Base-by-base conservation (phyloP, 2,329 filamentous ascomycete genomes). In the Exophiala oligosperma region DNA sequence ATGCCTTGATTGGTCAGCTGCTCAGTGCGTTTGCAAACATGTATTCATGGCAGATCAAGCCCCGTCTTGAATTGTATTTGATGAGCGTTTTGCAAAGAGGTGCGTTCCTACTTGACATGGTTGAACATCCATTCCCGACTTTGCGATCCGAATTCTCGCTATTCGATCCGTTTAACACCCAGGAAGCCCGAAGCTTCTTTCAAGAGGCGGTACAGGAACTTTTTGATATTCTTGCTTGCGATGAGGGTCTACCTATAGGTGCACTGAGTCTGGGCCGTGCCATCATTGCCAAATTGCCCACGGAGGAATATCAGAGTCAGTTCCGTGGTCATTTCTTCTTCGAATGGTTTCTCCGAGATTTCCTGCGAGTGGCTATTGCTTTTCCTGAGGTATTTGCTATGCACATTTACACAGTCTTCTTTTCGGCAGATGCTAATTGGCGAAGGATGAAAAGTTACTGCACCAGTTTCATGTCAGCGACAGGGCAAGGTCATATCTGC, bases 21-120 rank as follows among this genome's bases (percentile, higher is more conserved):
- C 81, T 99, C 51, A 92, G 94, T 72, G 87, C 91, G 56, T 97
- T 92, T 90, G 87, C 90, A 52, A 82, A 86, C 56, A 90, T 92
- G 82, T 86, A 90, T 62, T 88, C 92, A 73, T 97, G 93, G 92
- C 89, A 91, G 41, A 91, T 91, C 57, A 92, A 89, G 68, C 85
- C 88, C 65, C 94, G 92, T 64, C 86, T 99, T 80, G 92, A 97
- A 75, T 89, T 91, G 75, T 97, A 93, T 72, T 83, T 99, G 11
- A 94, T 96, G 90, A 90, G 94, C 71, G 91, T 95, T 60, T 83
- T 99, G 32, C 91, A 96, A 74, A 90, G 95, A 67, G 94, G 94
- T 65, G 89, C 92, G 40, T 97, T 97, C 70, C 80, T 97, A 57
- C 80, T 97, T 66, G 92, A 96, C 69, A 87, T 89, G 69, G 87